Base-by-base conservation (phyloP, 2,329 filamentous ascomycete genomes). In the Nothophoma quercina region DNA sequence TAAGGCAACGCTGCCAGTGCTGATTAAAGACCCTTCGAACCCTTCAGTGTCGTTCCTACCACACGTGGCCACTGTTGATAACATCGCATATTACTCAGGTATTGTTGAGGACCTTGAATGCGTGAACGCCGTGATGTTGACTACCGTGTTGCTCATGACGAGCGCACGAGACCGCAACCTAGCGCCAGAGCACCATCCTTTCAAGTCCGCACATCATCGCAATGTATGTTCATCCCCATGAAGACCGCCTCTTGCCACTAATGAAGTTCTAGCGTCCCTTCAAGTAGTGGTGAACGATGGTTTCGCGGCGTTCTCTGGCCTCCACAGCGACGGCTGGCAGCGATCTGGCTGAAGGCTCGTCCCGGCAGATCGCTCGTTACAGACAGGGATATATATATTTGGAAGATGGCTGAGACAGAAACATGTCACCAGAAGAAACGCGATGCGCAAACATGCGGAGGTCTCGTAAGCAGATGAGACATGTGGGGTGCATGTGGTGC, bases 371-470 rank as follows among this genome's bases (percentile, higher is more conserved):
- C 33, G 16, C 40, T 33, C 16, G 25, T 52, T 25, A 16, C 43
- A 13, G 30, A 25, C 42, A 34, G 29, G 41, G n/a, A 39, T 38
- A 21, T n/a, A 18, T 33, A 28, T 10, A 43, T 23, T 25, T 19
- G 42, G 30, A 18, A 28, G 19, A n/a, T 13, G 38, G 43, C 43
- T 48, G 38, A 43, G 26, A 48, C 43, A 15, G 4, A 33, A 30
- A 5, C 10, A 19, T 48, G 26, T 34, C 43, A 40, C 30, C 30
- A 39, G 29, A 53, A 53, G 50, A 19, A 44, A 43, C 22, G n/a
- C 18, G 22, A 34, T 43, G 30, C 36, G 33, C 25, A 22, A 35
- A 32, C 16, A 47, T 34, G 50, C 22, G 40, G 26, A 53, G 38
- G 22, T n/a, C 32, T 40, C 43, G 32, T 44, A 38, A 39, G 26